Evolutionary conservation across 768 basidiomycete genomes (phyloP).

Genomic region (Cyathus striatus): DNA sequence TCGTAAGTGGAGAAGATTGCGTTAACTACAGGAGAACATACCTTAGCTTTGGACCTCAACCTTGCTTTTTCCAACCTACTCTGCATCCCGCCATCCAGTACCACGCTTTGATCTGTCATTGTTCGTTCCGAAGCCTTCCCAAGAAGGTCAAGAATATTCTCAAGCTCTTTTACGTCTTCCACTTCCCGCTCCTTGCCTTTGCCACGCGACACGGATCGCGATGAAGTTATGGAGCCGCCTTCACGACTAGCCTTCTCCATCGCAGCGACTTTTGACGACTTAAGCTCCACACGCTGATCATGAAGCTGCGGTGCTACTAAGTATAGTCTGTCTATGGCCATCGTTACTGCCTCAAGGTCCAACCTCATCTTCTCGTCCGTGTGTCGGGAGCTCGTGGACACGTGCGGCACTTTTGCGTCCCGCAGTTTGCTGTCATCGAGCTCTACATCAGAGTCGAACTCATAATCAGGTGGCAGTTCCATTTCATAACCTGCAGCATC

Average conservation of each 20-base stretch:
- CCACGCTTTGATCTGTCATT: slow-evolving; percentile 64
- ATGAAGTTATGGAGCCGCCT: slow-evolving; percentile 19
- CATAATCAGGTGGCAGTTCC: slow-evolving; percentile 52
- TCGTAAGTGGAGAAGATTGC: background rate
- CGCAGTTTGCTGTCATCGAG: slow-evolving; percentile 31
- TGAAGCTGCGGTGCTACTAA: slow-evolving; percentile 81
- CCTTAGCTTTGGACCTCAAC: slow-evolving; percentile 60
- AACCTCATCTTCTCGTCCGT: slow-evolving; percentile 75
- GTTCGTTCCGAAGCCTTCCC: slow-evolving; percentile 67
- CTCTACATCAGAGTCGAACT: slow-evolving; percentile 53
- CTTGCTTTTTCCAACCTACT: slow-evolving; percentile 49
- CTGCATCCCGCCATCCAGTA: slow-evolving; percentile 58
- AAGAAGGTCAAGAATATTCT: slow-evolving; percentile 66
- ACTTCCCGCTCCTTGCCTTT: slow-evolving; percentile 44
- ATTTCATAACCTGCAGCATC: slow-evolving; percentile 25
- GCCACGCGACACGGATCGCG: slow-evolving; percentile 9
- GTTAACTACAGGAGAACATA: slow-evolving; percentile 20
- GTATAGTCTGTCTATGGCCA: slow-evolving; percentile 88
- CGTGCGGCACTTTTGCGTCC: slow-evolving; percentile 15
- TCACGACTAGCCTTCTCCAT: slow-evolving; percentile 64
- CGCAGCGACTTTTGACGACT: slow-evolving; percentile 61
- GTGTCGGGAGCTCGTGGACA: slow-evolving; percentile 17
- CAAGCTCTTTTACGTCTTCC: slow-evolving; percentile 51
- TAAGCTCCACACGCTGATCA: slow-evolving; percentile 91
- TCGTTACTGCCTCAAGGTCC: slow-evolving; percentile 81